Evolutionary conservation across 345 rosid species (phyloP).

Genomic region (Gossypium arboreum): DNA sequence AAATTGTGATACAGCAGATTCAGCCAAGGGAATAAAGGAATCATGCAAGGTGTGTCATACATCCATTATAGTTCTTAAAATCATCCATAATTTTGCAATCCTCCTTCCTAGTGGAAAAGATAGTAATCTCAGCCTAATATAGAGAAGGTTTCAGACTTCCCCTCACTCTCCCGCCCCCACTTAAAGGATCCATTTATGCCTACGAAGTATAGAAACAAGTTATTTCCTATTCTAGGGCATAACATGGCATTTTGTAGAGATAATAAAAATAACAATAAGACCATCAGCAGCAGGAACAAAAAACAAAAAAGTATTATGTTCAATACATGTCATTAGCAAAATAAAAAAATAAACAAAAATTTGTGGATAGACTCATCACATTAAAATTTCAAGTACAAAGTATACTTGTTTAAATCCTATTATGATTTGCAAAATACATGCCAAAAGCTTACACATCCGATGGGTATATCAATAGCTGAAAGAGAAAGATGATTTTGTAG

Average conservation of each 20-base stretch:
- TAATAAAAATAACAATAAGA: not conserved
- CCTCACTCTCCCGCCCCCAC: not conserved
- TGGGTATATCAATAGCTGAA: not conserved
- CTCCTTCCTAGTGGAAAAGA: not conserved
- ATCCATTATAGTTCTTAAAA: not conserved
- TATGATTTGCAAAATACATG: not conserved
- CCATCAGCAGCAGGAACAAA: not conserved
- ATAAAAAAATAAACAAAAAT: not conserved
- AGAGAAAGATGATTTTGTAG: not conserved
- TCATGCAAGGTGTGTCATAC: not conserved
- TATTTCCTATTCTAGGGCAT: not conserved
- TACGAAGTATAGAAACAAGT: not conserved
- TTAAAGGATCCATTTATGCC: not conserved
- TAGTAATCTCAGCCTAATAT: not conserved
- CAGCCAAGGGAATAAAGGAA: not conserved
- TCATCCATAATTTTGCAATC: not conserved
- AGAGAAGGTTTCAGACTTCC: not conserved
- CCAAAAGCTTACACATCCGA: constrained; percentile 3
- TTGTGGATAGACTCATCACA: not conserved
- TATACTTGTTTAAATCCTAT: not conserved
- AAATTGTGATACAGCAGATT: not conserved
- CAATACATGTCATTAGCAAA: not conserved
- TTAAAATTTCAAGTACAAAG: not conserved
- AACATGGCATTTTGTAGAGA: not conserved
- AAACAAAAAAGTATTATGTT: not conserved